A percentile compares a stretch with the other conserved stretches of the same genome.
Evolutionary conservation across 306 rosid species (phyloP).

Genomic region (Cucumis hystrix): DNA sequence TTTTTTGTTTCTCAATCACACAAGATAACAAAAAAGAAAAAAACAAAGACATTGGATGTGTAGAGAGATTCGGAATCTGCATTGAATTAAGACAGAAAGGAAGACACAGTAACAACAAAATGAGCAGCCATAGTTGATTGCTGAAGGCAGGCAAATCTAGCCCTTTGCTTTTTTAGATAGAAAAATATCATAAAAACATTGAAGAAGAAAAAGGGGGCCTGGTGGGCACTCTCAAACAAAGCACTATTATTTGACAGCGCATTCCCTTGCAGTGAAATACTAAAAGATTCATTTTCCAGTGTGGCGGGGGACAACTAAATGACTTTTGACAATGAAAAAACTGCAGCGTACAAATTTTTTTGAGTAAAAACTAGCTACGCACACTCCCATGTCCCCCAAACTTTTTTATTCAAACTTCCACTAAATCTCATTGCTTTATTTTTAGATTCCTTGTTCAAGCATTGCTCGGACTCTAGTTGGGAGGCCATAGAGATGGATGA

Average conservation of each 20-base stretch:
- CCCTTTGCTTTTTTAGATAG: background rate
- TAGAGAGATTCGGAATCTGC: background rate
- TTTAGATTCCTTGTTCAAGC: slow-evolving; percentile 49
- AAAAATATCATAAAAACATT: background rate
- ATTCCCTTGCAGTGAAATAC: background rate
- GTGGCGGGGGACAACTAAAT: background rate
- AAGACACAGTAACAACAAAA: background rate
- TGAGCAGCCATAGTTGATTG: too few relatives aligned
- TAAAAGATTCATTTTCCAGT: background rate
- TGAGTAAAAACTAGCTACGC: background rate
- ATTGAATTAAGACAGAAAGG: background rate
- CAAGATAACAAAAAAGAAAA: background rate
- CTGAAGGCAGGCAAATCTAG: too few relatives aligned
- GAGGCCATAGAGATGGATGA: slow-evolving; percentile 86
- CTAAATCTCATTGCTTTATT: background rate
- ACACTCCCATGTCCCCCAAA: background rate
- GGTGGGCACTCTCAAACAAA: background rate
- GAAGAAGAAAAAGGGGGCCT: background rate
- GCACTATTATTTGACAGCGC: background rate
- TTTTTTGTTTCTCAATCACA: background rate
- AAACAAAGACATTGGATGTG: background rate
- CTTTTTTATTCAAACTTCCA: background rate
- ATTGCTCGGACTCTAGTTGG: slow-evolving; percentile 82
- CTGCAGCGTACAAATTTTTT: background rate
- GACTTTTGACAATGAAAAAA: background rate